Evolutionary conservation across 1,139 yeast genomes (phyloP).

Genomic region (Barnettozyma hawaiiensis): DNA sequence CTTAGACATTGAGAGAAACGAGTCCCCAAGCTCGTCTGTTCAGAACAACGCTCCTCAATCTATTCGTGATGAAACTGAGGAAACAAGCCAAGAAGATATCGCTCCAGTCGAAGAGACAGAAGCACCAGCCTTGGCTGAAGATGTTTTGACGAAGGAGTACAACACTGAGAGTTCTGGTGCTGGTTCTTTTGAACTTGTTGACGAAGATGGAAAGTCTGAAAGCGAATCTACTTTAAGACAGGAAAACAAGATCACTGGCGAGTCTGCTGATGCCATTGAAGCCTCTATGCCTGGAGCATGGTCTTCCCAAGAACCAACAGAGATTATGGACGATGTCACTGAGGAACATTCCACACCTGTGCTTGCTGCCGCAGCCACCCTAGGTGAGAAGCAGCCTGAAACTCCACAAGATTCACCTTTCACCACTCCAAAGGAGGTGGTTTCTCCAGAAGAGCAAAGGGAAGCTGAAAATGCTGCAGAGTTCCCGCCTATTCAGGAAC

Average conservation of each 20-base stretch:
- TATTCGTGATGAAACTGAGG: slow-evolving; percentile 53
- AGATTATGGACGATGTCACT: not conserved
- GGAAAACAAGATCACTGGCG: not conserved
- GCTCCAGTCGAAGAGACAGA: slow-evolving; percentile 9
- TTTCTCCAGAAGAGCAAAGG: not conserved
- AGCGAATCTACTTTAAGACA: slow-evolving; percentile 15
- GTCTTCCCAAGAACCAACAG: slow-evolving; percentile 9
- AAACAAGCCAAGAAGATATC: slow-evolving; percentile 17
- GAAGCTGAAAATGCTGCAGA: slow-evolving; percentile 35
- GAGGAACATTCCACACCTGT: slow-evolving; percentile 1
- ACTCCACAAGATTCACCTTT: not conserved
- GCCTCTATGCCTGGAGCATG: slow-evolving; percentile 26
- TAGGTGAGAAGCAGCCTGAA: not conserved
- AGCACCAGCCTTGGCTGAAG: slow-evolving; percentile 21
- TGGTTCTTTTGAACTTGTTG: slow-evolving; percentile 30
- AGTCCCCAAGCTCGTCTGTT: slow-evolving; percentile 83
- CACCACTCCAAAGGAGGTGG: slow-evolving; percentile 4
- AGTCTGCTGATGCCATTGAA: slow-evolving; percentile 16
- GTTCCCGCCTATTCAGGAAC: slow-evolving; percentile 68
- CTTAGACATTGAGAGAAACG: slow-evolving; percentile 58
- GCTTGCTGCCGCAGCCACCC: slow-evolving; percentile 7
- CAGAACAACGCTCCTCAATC: slow-evolving; percentile 90
- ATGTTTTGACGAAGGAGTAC: slow-evolving; percentile 20
- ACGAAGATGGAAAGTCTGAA: slow-evolving; percentile 17
- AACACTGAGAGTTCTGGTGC: slow-evolving; percentile 20